Evolutionary conservation across 2,329 filamentous ascomycete species (phyloP), one percentile per base, ranked within the genome.

Genomic region (Aspergillus sp.): DNA sequence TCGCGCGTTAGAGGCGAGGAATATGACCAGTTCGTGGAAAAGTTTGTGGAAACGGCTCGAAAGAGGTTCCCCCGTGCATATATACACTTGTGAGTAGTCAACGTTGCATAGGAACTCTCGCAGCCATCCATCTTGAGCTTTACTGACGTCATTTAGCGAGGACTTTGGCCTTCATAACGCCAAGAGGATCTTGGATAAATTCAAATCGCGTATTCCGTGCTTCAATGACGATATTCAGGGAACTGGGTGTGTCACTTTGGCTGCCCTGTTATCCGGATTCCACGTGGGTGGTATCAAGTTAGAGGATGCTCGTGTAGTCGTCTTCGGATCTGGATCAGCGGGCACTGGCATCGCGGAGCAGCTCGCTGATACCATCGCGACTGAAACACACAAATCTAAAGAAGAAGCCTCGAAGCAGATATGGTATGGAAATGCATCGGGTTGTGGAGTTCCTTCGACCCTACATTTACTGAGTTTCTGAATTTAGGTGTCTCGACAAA

Each of bases 141-240:
- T 8, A 39, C 38, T 57, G 44, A 64, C 27, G 19, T n/a, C 21
- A 17, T 44, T 58, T 13, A 77, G 74, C 68, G 91, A 96, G 69
- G 92, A 96, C 70, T 96, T 96, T 77, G 92, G 91, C 0, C 77
- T 96, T 0, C 75, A 75, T 1, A 96, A 96, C 69, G 90, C 91
- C 0, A 83, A 90, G 30, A 84, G 90, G 3, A 84, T 96, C 2
- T 81, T 96, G 0, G 90, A 96, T 61, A 84, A 82, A 38, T 96
- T 95, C 68, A 85, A 88, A 1, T 82, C 88, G 0, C 71, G 89
- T 53, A 88, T 94, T 7, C 83, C 92, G 0, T 96, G 91, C 73
- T 96, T 96, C 81, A 96, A 96, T 69, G 92, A 96, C 60, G 92
- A 96, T 72, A 88, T 96, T 0, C 92, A 96, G 74, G 92, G 92